phyloP scores from a whole-genome alignment of 805 yeast species.

The Starmerella riodocensis region DNA sequence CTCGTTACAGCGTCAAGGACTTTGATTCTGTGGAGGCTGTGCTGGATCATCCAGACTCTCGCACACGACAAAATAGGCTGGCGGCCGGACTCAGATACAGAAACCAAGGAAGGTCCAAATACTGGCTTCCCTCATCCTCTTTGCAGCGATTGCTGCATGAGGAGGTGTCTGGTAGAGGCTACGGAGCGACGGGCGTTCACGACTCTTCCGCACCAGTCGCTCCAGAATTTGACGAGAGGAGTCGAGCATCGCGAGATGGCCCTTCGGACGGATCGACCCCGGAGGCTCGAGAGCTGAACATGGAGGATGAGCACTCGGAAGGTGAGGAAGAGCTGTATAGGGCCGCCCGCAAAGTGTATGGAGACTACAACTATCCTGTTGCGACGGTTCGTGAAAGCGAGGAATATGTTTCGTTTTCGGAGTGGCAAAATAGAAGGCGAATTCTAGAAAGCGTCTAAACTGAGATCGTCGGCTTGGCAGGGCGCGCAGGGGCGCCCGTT shows the following conservation, averaged over 20 bases:
- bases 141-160: constrained; percentile 2
- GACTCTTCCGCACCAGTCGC: too few species aligned
- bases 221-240: neutral
- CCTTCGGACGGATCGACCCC: neutral
- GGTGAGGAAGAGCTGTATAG: constrained; percentile 27
- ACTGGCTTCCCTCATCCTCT: constrained; percentile 48
- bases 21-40: constrained; percentile 71
- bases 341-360: constrained; percentile 28
- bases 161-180: neutral
- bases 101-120: constrained; percentile 63
- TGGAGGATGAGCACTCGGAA: constrained; percentile 17
- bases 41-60: constrained; percentile 49
- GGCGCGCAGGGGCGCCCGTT: too few species aligned
- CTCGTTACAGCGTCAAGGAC: constrained; percentile 61
- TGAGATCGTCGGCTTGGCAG: too few species aligned
- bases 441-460: constrained; percentile 1
- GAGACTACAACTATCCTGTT: constrained; percentile 34
- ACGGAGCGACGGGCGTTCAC: constrained; percentile 2
- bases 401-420: constrained; percentile 20
- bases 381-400: constrained; percentile 26
- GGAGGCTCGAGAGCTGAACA: neutral
- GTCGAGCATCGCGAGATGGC: neutral
- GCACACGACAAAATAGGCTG: constrained; percentile 52
- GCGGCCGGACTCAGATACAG: constrained; percentile 74
- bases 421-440: constrained; percentile 14